A percentile compares a stretch with the other conserved stretches of the same genome.
Evolutionary conservation across 176 grass and related monocot species (phyloP).

Genomic region (Cymbopogon citratus): DNA sequence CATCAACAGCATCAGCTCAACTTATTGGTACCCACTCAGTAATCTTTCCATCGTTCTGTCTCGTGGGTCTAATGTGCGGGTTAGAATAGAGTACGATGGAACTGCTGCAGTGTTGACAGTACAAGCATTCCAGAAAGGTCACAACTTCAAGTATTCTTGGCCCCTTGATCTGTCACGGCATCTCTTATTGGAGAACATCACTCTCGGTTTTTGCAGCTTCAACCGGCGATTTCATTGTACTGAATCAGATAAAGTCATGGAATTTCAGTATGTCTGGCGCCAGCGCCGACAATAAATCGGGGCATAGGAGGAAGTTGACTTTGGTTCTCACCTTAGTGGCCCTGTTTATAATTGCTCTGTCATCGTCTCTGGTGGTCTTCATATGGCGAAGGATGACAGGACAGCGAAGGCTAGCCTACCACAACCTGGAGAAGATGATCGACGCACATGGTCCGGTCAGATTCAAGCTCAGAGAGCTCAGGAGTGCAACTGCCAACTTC

Average conservation of each 20-base stretch:
- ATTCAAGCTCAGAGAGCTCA: conserved; percentile 41
- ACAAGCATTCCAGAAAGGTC: not conserved
- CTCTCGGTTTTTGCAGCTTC: conserved; percentile 24
- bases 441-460: conserved; percentile 25
- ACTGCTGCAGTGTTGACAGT: not conserved
- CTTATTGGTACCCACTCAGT: not conserved
- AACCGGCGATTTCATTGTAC: not conserved
- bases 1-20: conserved; percentile 28
- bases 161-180: not conserved
- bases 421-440: conserved; percentile 45
- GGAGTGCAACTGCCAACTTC: conserved; percentile 29
- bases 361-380: not conserved
- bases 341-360: not conserved
- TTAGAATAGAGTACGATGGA: not conserved
- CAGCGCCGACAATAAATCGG: no score
- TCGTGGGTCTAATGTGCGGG: not conserved
- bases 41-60: conserved; percentile 28
- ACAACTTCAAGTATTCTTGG: fast-evolving
- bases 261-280: conserved; percentile 10
- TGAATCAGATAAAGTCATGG: conserved; percentile 31
- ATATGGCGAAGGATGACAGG: conserved; percentile 1
- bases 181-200: not conserved
- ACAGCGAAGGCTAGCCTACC: conserved; percentile 14
- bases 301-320: not conserved
- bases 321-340: not conserved